These are phyloP conservation scores for Psidium guajava DNA, from an alignment of 345 rosid species.

Conservation along the genomic window DNA sequence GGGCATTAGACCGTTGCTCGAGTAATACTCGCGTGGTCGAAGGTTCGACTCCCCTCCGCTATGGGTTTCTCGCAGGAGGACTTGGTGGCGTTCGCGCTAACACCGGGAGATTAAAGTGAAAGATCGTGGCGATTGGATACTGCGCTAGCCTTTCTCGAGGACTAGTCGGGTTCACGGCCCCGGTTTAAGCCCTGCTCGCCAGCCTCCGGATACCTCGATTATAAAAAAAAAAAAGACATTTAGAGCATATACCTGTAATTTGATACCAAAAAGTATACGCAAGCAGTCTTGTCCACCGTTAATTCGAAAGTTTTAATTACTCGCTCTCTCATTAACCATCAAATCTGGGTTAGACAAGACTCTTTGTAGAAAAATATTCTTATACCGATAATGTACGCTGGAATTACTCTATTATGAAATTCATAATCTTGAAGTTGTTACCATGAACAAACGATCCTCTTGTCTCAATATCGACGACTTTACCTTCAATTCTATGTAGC, in stretches of 20 bases:
- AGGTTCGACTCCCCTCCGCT: too few relatives aligned
- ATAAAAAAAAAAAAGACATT: too few relatives aligned
- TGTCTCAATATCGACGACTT: neutral
- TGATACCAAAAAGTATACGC: neutral
- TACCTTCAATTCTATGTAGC: neutral
- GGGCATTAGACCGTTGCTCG: too few relatives aligned
- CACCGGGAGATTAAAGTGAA: too few relatives aligned
- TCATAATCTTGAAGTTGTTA: neutral
- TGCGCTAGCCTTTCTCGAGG: too few relatives aligned
- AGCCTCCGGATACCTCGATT: too few relatives aligned
- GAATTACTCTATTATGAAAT: neutral
- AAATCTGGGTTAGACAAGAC: neutral
- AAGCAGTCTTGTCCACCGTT: neutral
- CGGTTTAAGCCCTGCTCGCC: too few relatives aligned
- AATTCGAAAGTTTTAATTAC: neutral
- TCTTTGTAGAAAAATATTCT: neutral
- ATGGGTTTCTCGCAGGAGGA: too few relatives aligned
- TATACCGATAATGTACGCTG: neutral
- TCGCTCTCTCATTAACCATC: neutral
- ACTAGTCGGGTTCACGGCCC: too few relatives aligned
- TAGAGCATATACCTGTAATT: neutral
- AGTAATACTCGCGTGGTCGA: too few relatives aligned
- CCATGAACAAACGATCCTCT: neutral
- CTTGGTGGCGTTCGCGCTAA: too few relatives aligned
- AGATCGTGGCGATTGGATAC: too few relatives aligned